A percentile compares a stretch with the other conserved stretches of the same genome.
phyloP scores from a whole-genome alignment of 1,139 yeast species.

The Geotrichum citri-aurantii region DNA sequence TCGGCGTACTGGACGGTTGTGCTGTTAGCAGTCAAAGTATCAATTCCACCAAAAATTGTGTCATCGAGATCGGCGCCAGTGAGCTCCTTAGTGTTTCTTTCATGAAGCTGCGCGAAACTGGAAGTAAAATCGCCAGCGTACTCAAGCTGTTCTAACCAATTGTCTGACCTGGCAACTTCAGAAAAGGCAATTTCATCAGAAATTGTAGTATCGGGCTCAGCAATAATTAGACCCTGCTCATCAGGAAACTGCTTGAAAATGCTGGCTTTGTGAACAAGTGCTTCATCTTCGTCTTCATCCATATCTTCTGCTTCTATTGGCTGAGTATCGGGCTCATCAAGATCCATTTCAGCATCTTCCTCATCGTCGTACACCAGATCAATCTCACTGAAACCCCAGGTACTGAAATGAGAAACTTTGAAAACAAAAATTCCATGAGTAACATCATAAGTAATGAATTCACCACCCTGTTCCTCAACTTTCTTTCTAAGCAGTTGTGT shows the following conservation, averaged over 20 bases:
- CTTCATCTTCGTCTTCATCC: conserved; percentile 9
- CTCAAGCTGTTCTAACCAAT: conserved; percentile 15
- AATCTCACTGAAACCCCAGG: conserved; percentile 83
- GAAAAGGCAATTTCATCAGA: neutral
- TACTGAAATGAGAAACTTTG: conserved; percentile 83
- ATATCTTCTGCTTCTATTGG: neutral
- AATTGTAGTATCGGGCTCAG: neutral
- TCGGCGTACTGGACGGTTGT: conserved; percentile 22
- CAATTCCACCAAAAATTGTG: conserved; percentile 47
- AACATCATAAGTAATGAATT: conserved; percentile 74
- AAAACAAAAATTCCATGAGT: conserved; percentile 74
- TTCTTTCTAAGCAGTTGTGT: conserved; percentile 43
- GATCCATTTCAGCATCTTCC: conserved; percentile 12
- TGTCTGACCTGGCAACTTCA: neutral
- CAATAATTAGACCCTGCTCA: neutral
- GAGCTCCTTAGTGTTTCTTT: conserved; percentile 16
- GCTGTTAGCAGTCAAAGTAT: conserved; percentile 22
- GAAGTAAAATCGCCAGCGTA: conserved; percentile 10
- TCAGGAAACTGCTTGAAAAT: neutral
- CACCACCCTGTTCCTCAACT: conserved; percentile 57
- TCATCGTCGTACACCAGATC: conserved; percentile 50
- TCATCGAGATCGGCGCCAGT: conserved; percentile 43
- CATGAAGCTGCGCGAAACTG: conserved; percentile 7
- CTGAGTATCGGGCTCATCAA: neutral
- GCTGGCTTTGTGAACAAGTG: conserved; percentile 2